phyloP scores from a whole-genome alignment of 345 rosid genomes.

The Brassica rapa region DNA sequence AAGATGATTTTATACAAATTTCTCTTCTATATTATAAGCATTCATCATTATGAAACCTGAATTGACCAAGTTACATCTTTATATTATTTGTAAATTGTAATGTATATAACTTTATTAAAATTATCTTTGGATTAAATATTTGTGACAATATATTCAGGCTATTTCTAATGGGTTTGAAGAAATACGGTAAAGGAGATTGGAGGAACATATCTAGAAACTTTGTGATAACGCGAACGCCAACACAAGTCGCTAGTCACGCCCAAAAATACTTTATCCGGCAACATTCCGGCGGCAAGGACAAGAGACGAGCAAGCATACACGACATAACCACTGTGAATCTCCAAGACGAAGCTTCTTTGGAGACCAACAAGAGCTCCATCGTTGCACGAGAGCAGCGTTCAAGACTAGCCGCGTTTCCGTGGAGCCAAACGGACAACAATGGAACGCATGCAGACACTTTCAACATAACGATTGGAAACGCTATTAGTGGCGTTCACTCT shows the following conservation, averaged over 20 bases:
- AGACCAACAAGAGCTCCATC: constrained; percentile 48
- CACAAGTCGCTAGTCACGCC: constrained; percentile 99
- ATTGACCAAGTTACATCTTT: neutral
- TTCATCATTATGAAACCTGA: neutral
- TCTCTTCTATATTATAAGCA: neutral
- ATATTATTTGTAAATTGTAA: neutral
- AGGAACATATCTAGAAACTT: constrained; percentile 89
- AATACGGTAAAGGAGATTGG: constrained; percentile 99
- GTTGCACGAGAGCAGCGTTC: constrained; percentile 31
- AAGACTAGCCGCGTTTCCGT: constrained; percentile 31
- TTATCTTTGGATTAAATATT: neutral
- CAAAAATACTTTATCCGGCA: constrained; percentile 96
- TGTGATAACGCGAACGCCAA: constrained; percentile 87
- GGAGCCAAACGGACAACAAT: constrained; percentile 31
- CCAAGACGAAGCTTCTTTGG: constrained; percentile 56
- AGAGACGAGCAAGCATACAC: constrained; percentile 95
- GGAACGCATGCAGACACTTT: constrained; percentile 25
- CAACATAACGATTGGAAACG: constrained; percentile 38
- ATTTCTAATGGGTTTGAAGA: constrained; percentile 87
- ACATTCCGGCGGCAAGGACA: constrained; percentile 85
- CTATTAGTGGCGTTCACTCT: constrained; percentile 28
- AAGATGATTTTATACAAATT: neutral
- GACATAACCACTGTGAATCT: constrained; percentile 88
- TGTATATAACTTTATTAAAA: neutral
- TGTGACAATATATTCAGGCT: constrained; percentile 50